These are phyloP conservation scores for Pyrus hybrid DNA, from an alignment of 331 rosid genomes.

Conservation along the genomic window DNA sequence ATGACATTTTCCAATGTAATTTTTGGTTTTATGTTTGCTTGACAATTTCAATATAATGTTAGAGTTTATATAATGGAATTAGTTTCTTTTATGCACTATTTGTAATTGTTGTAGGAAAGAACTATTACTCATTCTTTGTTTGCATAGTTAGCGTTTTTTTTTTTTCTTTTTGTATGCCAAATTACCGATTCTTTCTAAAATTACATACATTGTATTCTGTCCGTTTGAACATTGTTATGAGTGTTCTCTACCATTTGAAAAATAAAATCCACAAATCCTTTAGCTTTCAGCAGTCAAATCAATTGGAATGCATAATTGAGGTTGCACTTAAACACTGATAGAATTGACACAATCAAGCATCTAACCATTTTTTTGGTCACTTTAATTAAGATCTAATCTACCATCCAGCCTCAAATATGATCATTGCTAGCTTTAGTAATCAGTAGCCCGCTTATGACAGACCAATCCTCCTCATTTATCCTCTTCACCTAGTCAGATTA, in stretches of 20 bases:
- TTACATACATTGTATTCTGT: too few species aligned
- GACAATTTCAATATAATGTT: background rate
- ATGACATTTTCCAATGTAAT: background rate
- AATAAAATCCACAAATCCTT: background rate
- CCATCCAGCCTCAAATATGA: background rate
- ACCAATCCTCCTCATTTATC: background rate
- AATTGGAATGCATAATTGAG: conserved; percentile 7
- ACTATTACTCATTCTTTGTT: too few species aligned
- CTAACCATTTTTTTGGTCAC: background rate
- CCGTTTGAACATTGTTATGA: too few species aligned
- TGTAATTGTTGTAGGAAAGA: too few species aligned
- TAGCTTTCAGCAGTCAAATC: conserved; percentile 20
- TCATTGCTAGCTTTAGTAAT: background rate
- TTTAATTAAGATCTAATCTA: conserved; percentile 1
- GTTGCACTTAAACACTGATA: background rate
- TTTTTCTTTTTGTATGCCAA: too few species aligned
- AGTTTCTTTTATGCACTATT: background rate
- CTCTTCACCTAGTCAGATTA: background rate
- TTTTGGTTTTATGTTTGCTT: background rate
- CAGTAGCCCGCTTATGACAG: background rate
- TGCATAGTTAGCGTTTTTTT: too few species aligned
- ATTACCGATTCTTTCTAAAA: too few species aligned
- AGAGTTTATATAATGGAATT: too few species aligned
- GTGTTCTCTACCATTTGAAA: too few species aligned
- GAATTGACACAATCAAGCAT: conserved; percentile 14